A percentile compares a stretch with the other conserved stretches of the same genome.
These are phyloP conservation scores for Scleroderma bovista DNA, from an alignment of 768 basidiomycete species.

Conservation along the genomic window DNA sequence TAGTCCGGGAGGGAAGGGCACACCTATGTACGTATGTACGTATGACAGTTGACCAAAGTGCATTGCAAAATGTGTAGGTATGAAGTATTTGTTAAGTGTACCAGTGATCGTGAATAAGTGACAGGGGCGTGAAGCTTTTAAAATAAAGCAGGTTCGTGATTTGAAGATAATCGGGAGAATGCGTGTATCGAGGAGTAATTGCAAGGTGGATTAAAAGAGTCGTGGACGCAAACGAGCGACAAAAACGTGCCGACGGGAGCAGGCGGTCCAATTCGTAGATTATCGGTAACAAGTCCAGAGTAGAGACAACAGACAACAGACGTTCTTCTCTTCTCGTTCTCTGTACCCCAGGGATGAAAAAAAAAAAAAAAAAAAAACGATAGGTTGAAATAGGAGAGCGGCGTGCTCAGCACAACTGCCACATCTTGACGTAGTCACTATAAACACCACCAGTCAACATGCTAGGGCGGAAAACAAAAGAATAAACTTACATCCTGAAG, in stretches of 20 bases:
- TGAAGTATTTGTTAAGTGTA: not conserved
- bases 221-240: no score
- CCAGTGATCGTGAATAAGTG: not conserved
- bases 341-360: conserved; percentile 16
- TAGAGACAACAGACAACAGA: not conserved
- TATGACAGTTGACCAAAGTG: no score
- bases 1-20: no score
- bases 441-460: not conserved
- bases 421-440: conserved; percentile 31
- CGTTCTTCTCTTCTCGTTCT: not conserved
- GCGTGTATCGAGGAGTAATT: no score
- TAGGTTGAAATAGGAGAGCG: not conserved
- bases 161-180: no score
- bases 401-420: conserved; percentile 22
- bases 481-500: conserved; percentile 54
- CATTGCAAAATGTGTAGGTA: not conserved
- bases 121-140: no score
- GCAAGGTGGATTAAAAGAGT: no score
- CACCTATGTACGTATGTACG: no score
- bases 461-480: no score
- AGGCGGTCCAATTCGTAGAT: no score
- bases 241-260: conserved; percentile 53
- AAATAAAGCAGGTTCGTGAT: no score
- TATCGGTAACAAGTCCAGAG: not conserved
- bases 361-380: conserved; percentile 18